Base-by-base conservation (phyloP, 768 basidiomycete species). In the Gelatoporia subvermispora region DNA sequence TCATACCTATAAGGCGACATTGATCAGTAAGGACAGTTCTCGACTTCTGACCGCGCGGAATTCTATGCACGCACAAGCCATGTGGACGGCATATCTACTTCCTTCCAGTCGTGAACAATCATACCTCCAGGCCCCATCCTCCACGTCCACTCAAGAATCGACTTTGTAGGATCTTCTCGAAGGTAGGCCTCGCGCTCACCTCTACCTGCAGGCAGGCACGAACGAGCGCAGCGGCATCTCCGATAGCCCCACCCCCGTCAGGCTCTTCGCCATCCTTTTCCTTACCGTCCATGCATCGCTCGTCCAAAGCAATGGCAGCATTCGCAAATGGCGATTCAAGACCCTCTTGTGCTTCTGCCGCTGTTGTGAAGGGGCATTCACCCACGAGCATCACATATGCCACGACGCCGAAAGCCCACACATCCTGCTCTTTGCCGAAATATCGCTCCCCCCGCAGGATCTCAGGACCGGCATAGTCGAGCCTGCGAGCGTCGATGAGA, bases 381-480 rank as follows among this genome's bases (percentile, higher is more conserved):
- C 92, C 91, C 18, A 86, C 79, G 16, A 98, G 77, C 53, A 99
- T 79, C 48, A 99, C 95, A 65, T 93, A 99, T 11, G 85, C 93
- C 18, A 99, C 92, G 20, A 98, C 93, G 13, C 95, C 95, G 51
- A 95, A 89, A 0, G 95, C 95, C 94, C 95, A 99, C 2, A 97
- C 88, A 58, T 99, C 95, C 67, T 97, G 94, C 63, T 95, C 93
- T 62, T 93, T 94, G 31, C 95, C 96, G 54, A 88, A 78, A 65
- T 99, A 99, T 43, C 89, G 80, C 63, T 96, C 93, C 3, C 95
- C 95, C 16, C 92, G 84, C 24, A 99, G 69, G 48, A 99, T 98
- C 66, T 99, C 95, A 35, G 95, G 96, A 8, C 89, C 91, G 15
- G 95, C 95, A 63, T 97, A 98, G 65, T 95, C 93, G 57, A 93